These are phyloP conservation scores for Polyporus arcularius DNA, from an alignment of 768 basidiomycete genomes.

Conservation along the genomic window DNA sequence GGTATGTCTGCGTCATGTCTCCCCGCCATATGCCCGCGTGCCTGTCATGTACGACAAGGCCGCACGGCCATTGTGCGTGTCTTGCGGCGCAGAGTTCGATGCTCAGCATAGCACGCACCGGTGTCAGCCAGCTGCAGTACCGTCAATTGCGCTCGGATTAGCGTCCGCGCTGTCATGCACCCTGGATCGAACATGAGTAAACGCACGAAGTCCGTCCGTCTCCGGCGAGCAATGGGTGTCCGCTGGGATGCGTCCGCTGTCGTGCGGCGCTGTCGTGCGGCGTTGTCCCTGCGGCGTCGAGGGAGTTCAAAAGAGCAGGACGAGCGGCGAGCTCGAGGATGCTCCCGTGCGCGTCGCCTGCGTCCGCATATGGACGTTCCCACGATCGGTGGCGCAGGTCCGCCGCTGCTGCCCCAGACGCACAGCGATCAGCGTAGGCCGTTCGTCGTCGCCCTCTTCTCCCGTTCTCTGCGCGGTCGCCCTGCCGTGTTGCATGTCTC, in stretches of 20 bases:
- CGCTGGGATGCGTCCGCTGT: constrained; percentile 2
- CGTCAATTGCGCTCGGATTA: constrained; percentile 5
- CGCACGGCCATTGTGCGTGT: neutral
- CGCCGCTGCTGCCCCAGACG: constrained; percentile 3
- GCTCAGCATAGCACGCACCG: neutral
- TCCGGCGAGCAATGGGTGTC: constrained; percentile 6
- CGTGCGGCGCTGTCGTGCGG: constrained; percentile 1
- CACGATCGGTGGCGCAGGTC: neutral
- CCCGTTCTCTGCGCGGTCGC: constrained; percentile 6
- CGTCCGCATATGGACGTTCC: constrained; percentile 11
- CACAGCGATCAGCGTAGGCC: constrained; percentile 1
- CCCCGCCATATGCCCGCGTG: neutral
- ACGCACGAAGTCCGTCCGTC: constrained; percentile 3
- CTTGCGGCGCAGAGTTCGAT: neutral
- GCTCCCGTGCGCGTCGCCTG: neutral
- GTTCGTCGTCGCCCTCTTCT: constrained; percentile 3
- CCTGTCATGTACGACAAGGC: neutral
- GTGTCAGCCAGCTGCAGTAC: neutral
- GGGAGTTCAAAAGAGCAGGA: constrained; percentile 6
- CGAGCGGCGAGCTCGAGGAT: neutral
- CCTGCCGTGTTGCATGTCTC: constrained; percentile 16
- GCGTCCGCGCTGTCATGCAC: neutral
- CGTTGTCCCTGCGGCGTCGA: constrained; percentile 2
- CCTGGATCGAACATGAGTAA: constrained; percentile 6
- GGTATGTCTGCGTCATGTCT: too few relatives aligned